Percentiles rank a stretch among this genome's conserved stretches.
Conservation (phyloP, 2,329 filamentous ascomycete genomes). For the Gnomoniopsis smithogilvyi region DNA sequence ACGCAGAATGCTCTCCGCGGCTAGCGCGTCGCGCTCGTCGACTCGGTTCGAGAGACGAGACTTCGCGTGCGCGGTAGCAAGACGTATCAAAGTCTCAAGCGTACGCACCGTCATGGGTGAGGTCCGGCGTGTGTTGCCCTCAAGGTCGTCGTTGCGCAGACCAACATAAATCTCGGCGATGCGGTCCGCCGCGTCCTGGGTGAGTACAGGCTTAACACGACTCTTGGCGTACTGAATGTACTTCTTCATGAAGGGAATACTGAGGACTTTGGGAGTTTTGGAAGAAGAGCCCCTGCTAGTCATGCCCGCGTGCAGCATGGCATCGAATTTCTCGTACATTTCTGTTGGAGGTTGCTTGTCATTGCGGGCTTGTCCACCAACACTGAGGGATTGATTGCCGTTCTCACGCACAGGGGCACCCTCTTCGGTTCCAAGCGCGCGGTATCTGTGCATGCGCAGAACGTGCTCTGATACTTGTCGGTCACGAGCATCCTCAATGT, state of each 20-base stretch:
- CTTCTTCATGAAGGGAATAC: conserved; percentile 98
- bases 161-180: conserved; percentile 90
- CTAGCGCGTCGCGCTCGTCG: conserved; percentile 82
- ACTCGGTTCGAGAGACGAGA: conserved; percentile 82
- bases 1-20: conserved; percentile 84
- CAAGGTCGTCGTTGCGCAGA: conserved; percentile 91
- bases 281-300: conserved; percentile 72
- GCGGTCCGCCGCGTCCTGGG: conserved; percentile 86
- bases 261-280: conserved; percentile 82
- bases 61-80: conserved; percentile 94
- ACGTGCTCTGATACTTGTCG: conserved; percentile 94
- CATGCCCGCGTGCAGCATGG: conserved; percentile 92
- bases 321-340: conserved; percentile 93
- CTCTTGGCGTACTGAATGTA: conserved; percentile 98
- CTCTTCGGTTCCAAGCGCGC: conserved; percentile 88
- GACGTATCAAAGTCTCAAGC: conserved; percentile 94
- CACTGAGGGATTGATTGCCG: conserved; percentile 76
- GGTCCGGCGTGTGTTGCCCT: conserved; percentile 88
- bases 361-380: conserved; percentile 76
- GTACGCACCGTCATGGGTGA: conserved; percentile 96
- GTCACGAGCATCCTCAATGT: conserved; percentile 92
- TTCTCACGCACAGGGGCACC: conserved; percentile 92
- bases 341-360: conserved; percentile 75
- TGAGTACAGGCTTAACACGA: conserved; percentile 83
- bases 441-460: conserved; percentile 93